phyloP scores from a whole-genome alignment of 1,284 basidiomycete species.

The Melampsora larici-populina region DNA sequence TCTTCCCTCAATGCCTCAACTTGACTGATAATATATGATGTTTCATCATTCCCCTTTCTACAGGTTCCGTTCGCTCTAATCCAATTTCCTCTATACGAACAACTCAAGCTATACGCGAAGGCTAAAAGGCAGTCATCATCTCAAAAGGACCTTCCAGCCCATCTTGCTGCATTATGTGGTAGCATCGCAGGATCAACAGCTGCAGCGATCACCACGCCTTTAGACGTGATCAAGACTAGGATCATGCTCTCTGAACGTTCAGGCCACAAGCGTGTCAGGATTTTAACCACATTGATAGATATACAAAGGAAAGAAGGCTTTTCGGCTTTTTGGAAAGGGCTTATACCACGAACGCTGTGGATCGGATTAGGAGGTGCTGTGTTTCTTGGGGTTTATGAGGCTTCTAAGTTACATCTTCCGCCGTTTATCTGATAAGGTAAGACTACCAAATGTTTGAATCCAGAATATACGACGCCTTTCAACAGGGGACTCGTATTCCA shows the following conservation, averaged over 20 bases:
- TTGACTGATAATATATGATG: not conserved
- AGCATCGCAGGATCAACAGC: constrained; percentile 85
- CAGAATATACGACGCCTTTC: too few species aligned
- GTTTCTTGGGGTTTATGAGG: constrained; percentile 89
- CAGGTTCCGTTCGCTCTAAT: constrained; percentile 96
- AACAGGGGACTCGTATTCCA: too few species aligned
- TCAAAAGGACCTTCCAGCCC: constrained; percentile 68
- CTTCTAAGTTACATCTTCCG: constrained; percentile 42
- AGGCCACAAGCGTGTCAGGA: constrained; percentile 56
- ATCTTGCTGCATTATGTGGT: constrained; percentile 75
- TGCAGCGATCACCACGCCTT: constrained; percentile 84
- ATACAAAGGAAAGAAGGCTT: constrained; percentile 74
- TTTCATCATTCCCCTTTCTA: constrained; percentile 20
- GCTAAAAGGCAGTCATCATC: constrained; percentile 56
- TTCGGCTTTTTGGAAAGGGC: constrained; percentile 76
- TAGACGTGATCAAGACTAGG: constrained; percentile 95
- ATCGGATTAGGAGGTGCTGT: constrained; percentile 95
- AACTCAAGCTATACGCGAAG: constrained; percentile 64
- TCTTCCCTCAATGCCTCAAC: not conserved
- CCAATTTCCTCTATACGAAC: constrained; percentile 95
- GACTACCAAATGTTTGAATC: too few species aligned
- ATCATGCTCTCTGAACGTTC: constrained; percentile 84
- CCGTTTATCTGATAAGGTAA: not conserved
- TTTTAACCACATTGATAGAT: constrained; percentile 22
- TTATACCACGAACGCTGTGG: constrained; percentile 87